Evolutionary conservation across 2,329 filamentous ascomycete genomes (phyloP), one percentile per base, ranked within the genome.

Genomic region (Apiospora phragmitis): DNA sequence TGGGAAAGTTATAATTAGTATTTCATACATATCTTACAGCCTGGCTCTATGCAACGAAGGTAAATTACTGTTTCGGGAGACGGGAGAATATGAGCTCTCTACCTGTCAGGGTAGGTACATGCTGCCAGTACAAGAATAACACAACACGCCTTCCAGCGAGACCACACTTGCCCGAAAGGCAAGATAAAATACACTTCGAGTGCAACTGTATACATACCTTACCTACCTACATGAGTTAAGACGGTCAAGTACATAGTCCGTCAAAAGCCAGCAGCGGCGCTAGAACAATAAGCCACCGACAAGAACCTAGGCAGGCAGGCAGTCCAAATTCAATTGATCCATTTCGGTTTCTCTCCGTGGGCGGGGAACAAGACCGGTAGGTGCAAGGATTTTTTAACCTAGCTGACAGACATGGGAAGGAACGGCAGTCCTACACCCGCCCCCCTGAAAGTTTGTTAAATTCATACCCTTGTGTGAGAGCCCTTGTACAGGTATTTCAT

Each of bases 351-450:
- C 55, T 62, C 55, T 38, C 32, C 55, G 21, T 38, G 55, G 55
- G 55, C 55, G 55, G 55, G 55, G 55, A 62, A 35, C 21, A 62
- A 62, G 32, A 21, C 32, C 55, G 32, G 55, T 38, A 62, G 35
- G 55, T 62, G 55, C 55, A 62, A 62, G 55, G 55, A 38, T 62
- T 62, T 32, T 38, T n/a, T n/a, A n/a, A n/a, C n/a, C n/a, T 38
- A 59, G 51, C 51, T 35, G 51, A 14, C 16, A 62, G 55, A 38
- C 55, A 62, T 62, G 32, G 55, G 32, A 38, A 62, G 29, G 29
- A 62, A 62, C 55, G 55, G 55, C 55, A 62, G 55, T 62, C 55
- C 55, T 62, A 62, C n/a, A n/a, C n/a, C n/a, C n/a, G n/a, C n/a
- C n/a, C n/a, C n/a, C n/a, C n/a, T n/a, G n/a, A n/a, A n/a, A n/a